Evolutionary conservation across 31 red algal species (phyloP).

Genomic region (Bonnemaisonia californica): DNA sequence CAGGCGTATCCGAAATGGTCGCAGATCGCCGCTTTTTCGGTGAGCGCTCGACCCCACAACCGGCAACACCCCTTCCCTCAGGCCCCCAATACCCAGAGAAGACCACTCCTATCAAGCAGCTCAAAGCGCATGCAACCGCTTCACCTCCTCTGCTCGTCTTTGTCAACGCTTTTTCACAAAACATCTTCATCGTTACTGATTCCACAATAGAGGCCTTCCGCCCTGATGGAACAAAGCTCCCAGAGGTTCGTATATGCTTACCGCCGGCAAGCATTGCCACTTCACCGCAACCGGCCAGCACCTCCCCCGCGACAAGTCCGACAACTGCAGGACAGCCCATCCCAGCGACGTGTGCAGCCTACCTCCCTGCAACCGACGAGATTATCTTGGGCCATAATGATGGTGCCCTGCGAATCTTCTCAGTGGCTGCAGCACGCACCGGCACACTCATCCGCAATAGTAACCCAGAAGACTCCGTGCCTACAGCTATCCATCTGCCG

Average conservation of each 20-base stretch:
- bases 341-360: background rate
- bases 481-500: background rate
- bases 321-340: background rate
- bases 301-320: background rate
- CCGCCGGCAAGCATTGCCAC: background rate
- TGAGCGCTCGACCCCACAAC: background rate
- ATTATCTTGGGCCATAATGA: conserved; percentile 31
- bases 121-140: background rate
- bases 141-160: background rate
- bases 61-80: background rate
- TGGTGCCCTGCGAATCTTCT: conserved; percentile 13
- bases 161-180: background rate
- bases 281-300: conserved; percentile 13
- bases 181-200: conserved; percentile 16
- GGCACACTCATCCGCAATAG: conserved; percentile 18
- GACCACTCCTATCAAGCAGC: conserved; percentile 8
- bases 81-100: background rate
- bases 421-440: background rate
- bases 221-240: background rate
- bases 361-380: background rate
- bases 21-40: background rate
- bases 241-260: background rate
- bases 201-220: background rate
- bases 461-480: conserved; percentile 1
- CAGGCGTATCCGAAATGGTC: conserved; percentile 26